phyloP scores from a whole-genome alignment of 2,329 filamentous ascomycete species.

The Calonectria hawksworthii region DNA sequence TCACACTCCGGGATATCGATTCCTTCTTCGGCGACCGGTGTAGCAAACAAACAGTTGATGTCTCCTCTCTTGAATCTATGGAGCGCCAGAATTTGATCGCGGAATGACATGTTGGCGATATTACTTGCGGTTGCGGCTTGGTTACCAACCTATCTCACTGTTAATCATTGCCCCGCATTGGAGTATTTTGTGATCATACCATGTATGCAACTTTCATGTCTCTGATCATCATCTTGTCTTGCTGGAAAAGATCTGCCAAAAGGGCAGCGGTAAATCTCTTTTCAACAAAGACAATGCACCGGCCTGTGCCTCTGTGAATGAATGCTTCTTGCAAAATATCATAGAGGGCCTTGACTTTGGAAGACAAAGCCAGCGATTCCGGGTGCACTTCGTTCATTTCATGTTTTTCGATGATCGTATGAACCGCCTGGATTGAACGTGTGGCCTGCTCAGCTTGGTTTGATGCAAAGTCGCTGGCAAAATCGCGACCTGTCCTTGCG shows the following conservation, averaged over 20 bases:
- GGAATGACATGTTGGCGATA: conserved; percentile 76
- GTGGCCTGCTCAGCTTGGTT: conserved; percentile 62
- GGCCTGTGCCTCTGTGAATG: conserved; percentile 62
- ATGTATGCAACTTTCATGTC: conserved; percentile 74
- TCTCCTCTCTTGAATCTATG: conserved; percentile 72
- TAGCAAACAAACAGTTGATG: conserved; percentile 76
- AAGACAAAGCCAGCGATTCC: conserved; percentile 67
- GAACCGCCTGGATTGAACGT: conserved; percentile 70
- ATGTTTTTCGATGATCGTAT: conserved; percentile 67
- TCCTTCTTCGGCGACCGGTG: conserved; percentile 77
- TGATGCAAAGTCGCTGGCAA: conserved; percentile 32
- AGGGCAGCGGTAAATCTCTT: conserved; percentile 82
- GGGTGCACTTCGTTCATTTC: conserved; percentile 55
- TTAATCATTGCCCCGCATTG: not conserved
- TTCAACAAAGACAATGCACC: conserved; percentile 90
- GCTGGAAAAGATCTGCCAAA: conserved; percentile 76
- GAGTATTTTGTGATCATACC: conserved; percentile 56
- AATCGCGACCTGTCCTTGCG: conserved; percentile 62
- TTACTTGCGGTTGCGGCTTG: conserved; percentile 51
- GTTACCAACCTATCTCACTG: conserved; percentile 48
- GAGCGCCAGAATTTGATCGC: conserved; percentile 81
- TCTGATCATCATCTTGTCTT: conserved; percentile 66
- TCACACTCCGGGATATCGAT: conserved; percentile 79
- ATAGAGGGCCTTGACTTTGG: conserved; percentile 78
- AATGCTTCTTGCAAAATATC: conserved; percentile 75